Evolutionary conservation across 768 basidiomycete species (phyloP).

Genomic region (Pholiota conissans): DNA sequence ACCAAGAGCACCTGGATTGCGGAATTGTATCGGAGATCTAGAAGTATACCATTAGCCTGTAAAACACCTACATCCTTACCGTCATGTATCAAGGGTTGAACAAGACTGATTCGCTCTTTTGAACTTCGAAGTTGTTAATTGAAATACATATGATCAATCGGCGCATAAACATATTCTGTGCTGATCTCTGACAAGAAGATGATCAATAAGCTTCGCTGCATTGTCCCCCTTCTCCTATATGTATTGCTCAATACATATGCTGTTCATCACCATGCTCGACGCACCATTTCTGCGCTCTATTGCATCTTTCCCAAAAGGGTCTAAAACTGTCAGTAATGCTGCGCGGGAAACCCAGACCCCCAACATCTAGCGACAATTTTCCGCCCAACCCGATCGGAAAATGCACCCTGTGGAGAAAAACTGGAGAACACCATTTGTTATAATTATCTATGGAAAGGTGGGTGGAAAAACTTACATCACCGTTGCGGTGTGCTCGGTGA

Average conservation of each 20-base stretch:
- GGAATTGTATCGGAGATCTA: slow-evolving; percentile 22
- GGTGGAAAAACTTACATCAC: background rate
- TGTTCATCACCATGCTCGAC: background rate
- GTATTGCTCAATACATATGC: background rate
- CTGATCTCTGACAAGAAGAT: background rate
- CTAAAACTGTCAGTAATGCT: background rate
- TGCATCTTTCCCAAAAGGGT: background rate
- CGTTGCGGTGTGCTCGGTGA: background rate
- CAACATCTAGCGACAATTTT: background rate
- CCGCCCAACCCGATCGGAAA: background rate
- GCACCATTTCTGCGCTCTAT: background rate
- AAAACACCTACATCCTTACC: background rate
- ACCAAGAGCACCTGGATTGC: slow-evolving; percentile 4
- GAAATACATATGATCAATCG: background rate
- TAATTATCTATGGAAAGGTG: background rate
- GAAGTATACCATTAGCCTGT: slow-evolving; percentile 6
- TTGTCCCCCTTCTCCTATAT: too few relatives aligned
- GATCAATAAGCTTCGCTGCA: background rate
- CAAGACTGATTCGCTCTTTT: background rate
- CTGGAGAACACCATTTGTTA: background rate
- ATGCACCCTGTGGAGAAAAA: background rate
- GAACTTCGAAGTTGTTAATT: background rate
- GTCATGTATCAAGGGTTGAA: background rate
- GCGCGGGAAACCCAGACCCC: background rate
- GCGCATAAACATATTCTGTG: background rate